phyloP scores from a whole-genome alignment of 1,284 basidiomycete species.

The Irpex sp. region DNA sequence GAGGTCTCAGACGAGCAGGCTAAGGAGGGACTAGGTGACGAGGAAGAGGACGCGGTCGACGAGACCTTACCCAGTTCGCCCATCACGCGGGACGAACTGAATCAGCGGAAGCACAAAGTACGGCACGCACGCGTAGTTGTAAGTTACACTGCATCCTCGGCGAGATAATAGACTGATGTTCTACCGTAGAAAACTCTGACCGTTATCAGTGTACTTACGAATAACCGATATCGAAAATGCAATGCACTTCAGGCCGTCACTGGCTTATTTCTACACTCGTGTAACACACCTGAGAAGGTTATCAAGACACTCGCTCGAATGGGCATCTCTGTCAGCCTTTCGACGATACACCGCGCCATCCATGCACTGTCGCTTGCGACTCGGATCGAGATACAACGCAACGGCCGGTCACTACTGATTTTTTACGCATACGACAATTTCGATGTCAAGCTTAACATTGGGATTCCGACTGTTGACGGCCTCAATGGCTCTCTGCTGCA shows the following conservation, averaged over 20 bases:
- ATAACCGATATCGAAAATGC: constrained; percentile 5
- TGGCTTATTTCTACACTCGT: constrained; percentile 11
- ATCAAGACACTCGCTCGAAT: constrained; percentile 8
- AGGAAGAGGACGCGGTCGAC: background rate
- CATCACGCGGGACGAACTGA: too few relatives aligned
- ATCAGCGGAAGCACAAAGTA: background rate
- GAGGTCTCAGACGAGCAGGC: background rate
- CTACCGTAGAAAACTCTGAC: background rate
- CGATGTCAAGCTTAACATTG: constrained; percentile 20
- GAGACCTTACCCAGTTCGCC: too few relatives aligned
- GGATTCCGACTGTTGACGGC: constrained; percentile 21
- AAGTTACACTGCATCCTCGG: too few relatives aligned
- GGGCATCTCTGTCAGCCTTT: background rate
- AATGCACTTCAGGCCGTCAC: constrained; percentile 7
- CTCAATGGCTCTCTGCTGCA: constrained; percentile 14
- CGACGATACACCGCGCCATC: background rate
- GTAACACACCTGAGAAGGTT: constrained; percentile 10
- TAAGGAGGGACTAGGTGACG: background rate
- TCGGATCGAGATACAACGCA: constrained; percentile 4
- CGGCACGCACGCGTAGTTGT: background rate
- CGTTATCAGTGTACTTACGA: constrained; percentile 5
- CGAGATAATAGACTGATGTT: too few relatives aligned
- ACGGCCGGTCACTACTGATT: constrained; percentile 18
- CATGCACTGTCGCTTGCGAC: background rate
- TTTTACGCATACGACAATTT: constrained; percentile 28